Conservation (phyloP, 2,329 filamentous ascomycete genomes). For the Madurella mycetomatis region DNA sequence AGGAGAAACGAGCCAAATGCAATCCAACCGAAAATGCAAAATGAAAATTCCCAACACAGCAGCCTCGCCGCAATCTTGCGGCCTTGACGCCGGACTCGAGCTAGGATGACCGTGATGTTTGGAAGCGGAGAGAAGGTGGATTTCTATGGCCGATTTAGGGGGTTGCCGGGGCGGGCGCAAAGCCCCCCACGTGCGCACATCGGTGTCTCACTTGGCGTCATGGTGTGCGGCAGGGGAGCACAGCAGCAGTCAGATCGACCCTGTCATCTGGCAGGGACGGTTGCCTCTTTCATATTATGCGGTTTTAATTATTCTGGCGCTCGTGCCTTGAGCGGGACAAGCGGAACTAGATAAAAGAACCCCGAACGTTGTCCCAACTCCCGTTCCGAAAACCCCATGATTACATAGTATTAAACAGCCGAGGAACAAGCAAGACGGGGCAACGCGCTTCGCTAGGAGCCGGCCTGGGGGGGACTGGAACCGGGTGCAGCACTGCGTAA, state of each 20-base stretch:
- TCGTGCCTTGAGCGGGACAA: too few relatives aligned
- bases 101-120: constrained; percentile 5
- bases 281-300: too few relatives aligned
- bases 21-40: neutral
- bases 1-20: neutral
- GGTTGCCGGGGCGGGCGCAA: neutral
- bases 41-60: neutral
- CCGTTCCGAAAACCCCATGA: too few relatives aligned
- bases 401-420: too few relatives aligned
- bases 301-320: too few relatives aligned
- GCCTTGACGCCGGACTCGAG: constrained; percentile 6
- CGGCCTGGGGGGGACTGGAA: too few relatives aligned
- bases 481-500: too few relatives aligned
- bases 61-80: constrained; percentile 8
- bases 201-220: constrained; percentile 19
- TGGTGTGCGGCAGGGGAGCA: constrained; percentile 5
- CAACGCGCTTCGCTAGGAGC: too few relatives aligned
- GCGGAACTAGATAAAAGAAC: too few relatives aligned
- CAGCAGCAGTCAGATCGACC: constrained; percentile 1
- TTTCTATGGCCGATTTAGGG: neutral
- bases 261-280: neutral
- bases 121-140: constrained; percentile 2
- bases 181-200: constrained; percentile 14
- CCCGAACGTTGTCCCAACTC: too few relatives aligned
- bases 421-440: too few relatives aligned